phyloP scores from a whole-genome alignment of 176 grass and related monocot species.

The Cymbopogon citratus region DNA sequence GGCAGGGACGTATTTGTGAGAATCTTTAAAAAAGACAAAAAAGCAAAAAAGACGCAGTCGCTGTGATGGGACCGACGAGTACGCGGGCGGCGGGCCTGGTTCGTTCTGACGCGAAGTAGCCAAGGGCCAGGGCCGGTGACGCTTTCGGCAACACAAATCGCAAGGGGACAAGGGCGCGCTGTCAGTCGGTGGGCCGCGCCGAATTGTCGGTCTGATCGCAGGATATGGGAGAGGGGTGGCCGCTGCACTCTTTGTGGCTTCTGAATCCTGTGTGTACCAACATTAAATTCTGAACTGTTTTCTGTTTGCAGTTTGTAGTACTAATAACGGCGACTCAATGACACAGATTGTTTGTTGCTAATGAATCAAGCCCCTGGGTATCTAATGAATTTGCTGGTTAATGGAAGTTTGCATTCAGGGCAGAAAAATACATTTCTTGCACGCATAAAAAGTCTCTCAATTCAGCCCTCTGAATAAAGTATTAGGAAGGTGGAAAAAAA shows the following conservation, averaged over 20 bases:
- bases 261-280: no score
- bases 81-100: not conserved
- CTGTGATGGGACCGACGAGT: not conserved
- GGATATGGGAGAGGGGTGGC: not conserved
- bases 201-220: not conserved
- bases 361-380: not conserved
- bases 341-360: not conserved
- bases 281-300: not conserved
- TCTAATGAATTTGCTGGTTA: not conserved
- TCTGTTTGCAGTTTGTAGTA: not conserved
- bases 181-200: not conserved
- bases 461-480: not conserved
- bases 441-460: not conserved
- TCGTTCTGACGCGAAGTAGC: not conserved
- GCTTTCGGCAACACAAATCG: slow-evolving; percentile 19
- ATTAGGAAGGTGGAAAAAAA: not conserved
- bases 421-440: not conserved
- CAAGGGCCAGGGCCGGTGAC: slow-evolving; percentile 10
- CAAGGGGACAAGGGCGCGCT: not conserved
- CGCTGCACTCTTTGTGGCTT: not conserved
- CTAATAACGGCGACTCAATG: not conserved
- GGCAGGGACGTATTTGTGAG: no score
- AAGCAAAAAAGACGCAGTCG: no score
- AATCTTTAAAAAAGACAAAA: no score
- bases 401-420: not conserved